phyloP scores from a whole-genome alignment of 139 green algal species.

The Spirogloea muscicola region DNA sequence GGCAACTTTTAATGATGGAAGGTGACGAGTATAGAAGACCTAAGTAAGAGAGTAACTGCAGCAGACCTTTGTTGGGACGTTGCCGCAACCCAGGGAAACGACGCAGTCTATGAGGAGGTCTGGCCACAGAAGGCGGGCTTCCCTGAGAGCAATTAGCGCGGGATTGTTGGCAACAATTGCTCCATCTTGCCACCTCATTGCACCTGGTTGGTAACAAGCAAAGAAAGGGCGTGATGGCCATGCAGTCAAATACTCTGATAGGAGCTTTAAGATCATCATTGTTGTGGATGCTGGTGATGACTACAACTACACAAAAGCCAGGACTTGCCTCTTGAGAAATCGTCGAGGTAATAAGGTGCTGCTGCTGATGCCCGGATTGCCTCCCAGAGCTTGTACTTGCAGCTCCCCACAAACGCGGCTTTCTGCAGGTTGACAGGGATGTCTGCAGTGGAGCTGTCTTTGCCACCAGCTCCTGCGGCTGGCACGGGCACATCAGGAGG shows the following conservation, averaged over 20 bases:
- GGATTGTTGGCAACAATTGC: conserved; percentile 91
- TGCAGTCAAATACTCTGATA: too few species aligned
- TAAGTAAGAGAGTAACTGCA: background rate
- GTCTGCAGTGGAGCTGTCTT: background rate
- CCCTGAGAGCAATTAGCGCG: conserved; percentile 70
- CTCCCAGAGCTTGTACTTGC: conserved; percentile 71
- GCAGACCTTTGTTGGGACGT: conserved; percentile 37
- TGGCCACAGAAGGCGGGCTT: conserved; percentile 79
- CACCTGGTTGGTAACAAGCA: conserved; percentile 13
- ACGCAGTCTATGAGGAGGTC: conserved; percentile 70
- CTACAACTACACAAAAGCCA: too few species aligned
- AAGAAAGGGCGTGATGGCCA: too few species aligned
- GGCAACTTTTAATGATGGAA: too few species aligned
- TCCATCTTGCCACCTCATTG: conserved; percentile 87
- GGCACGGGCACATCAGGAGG: background rate
- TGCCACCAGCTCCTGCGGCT: background rate
- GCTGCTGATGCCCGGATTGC: conserved; percentile 85
- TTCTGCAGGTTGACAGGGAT: background rate
- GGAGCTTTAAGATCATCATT: too few species aligned
- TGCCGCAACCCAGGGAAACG: conserved; percentile 77
- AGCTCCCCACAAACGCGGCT: conserved; percentile 40
- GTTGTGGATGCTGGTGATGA: too few species aligned
- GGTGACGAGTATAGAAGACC: too few species aligned
- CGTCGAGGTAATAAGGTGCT: conserved; percentile 84
- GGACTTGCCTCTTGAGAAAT: conserved; percentile 59